Evolutionary conservation across 352 stramenopile genomes (phyloP).

Genomic region (Phytophthora colocasiae): DNA sequence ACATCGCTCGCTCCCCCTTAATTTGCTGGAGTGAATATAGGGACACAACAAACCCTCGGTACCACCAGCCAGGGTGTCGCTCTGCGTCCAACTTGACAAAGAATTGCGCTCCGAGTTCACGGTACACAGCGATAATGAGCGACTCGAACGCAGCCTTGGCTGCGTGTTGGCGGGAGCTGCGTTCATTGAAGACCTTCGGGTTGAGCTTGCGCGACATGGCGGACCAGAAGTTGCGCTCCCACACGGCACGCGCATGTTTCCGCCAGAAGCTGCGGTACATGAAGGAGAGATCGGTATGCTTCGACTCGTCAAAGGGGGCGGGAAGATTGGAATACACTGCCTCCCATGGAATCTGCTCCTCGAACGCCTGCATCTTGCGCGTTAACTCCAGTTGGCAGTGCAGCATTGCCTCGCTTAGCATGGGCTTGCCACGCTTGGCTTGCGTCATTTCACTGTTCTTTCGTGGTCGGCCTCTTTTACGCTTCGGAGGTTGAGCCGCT

Average conservation of each 20-base stretch:
- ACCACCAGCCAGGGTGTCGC: conserved; percentile 66
- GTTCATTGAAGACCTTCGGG: conserved; percentile 15
- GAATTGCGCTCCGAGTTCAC: conserved; percentile 43
- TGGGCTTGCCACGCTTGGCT: conserved; percentile 25
- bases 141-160: conserved; percentile 45
- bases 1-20: conserved; percentile 38
- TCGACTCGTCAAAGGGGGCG: conserved; percentile 47
- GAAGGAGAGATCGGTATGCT: conserved; percentile 24
- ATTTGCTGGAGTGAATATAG: conserved; percentile 35
- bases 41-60: conserved; percentile 46
- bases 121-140: conserved; percentile 40
- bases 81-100: conserved; percentile 56
- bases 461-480: conserved; percentile 9
- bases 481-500: neutral
- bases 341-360: conserved; percentile 47
- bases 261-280: conserved; percentile 51
- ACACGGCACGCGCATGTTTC: conserved; percentile 42
- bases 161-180: conserved; percentile 43
- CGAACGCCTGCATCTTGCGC: conserved; percentile 28
- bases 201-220: conserved; percentile 31
- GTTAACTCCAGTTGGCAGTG: conserved; percentile 27
- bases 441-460: neutral
- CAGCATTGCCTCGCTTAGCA: conserved; percentile 23
- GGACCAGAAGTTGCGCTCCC: conserved; percentile 67
- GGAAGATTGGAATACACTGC: conserved; percentile 38